Percentiles rank a stretch among this genome's conserved stretches.
These are phyloP conservation scores for Triticum aestivum DNA, from an alignment of 176 grass and related monocot species.

Conservation along the genomic window DNA sequence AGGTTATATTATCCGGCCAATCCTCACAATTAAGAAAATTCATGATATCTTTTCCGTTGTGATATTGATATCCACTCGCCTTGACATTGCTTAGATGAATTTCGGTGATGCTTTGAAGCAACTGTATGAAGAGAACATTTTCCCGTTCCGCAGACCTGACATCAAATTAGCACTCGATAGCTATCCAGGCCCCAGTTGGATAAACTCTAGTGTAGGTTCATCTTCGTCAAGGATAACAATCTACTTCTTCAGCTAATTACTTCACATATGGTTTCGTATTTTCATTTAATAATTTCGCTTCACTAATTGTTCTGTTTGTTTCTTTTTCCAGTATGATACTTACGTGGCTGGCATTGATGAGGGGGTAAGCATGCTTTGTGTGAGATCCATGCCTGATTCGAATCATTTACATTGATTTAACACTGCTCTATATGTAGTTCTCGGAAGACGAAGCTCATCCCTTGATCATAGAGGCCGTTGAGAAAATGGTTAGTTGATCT, in stretches of 20 bases:
- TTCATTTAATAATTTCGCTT: not conserved
- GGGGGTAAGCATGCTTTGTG: not conserved
- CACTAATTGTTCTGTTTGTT: not conserved
- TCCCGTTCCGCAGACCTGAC: too few relatives aligned
- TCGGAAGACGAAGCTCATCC: not conserved
- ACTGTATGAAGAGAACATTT: too few relatives aligned
- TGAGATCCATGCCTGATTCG: not conserved
- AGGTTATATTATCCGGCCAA: not conserved
- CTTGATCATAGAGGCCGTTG: not conserved
- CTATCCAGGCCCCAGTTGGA: too few relatives aligned
- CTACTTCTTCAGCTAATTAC: not conserved
- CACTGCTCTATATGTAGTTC: not conserved
- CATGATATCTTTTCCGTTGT: not conserved
- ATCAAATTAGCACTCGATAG: too few relatives aligned
- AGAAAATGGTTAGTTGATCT: not conserved
- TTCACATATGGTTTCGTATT: not conserved
- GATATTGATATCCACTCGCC: too few relatives aligned
- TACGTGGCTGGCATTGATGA: not conserved
- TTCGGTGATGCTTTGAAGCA: too few relatives aligned
- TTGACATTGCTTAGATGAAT: too few relatives aligned
- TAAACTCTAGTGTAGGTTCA: too few relatives aligned
- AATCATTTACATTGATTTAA: not conserved
- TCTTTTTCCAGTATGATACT: slow-evolving; percentile 1
- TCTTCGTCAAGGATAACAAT: too few relatives aligned
- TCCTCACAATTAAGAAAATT: too few relatives aligned